phyloP scores from a whole-genome alignment of 2,329 filamentous ascomycete genomes.

The Aspergillus puulaauensis region DNA sequence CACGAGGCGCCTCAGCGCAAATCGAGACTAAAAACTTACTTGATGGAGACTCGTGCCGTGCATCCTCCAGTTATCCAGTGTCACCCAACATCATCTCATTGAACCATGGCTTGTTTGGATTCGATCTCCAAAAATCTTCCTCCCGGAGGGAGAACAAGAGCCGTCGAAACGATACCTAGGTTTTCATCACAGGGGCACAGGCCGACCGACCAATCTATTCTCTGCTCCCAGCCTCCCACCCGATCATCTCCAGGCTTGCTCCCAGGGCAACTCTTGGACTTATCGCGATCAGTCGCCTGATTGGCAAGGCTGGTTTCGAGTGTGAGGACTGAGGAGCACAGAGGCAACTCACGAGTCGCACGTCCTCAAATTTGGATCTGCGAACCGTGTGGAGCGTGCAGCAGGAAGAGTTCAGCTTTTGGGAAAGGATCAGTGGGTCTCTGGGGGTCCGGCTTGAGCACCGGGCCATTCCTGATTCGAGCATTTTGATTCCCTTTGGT shows the following conservation, averaged over 20 bases:
- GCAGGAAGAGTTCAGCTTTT: slow-evolving; percentile 6
- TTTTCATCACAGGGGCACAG: not conserved
- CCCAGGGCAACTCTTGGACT: not conserved
- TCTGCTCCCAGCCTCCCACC: not conserved
- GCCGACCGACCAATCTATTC: not conserved
- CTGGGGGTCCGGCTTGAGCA: slow-evolving; percentile 5
- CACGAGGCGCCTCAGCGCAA: not conserved
- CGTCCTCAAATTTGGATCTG: slow-evolving; percentile 27
- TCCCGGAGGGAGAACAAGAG: not conserved
- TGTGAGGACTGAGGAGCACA: not conserved
- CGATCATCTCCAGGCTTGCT: not conserved
- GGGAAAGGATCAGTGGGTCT: slow-evolving; percentile 12
- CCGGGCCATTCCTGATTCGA: slow-evolving; percentile 9
- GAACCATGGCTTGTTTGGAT: not conserved
- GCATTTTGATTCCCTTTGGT: slow-evolving; percentile 1
- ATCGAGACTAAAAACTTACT: not conserved
- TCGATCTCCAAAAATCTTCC: not conserved
- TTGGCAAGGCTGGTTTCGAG: not conserved
- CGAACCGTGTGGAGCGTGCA: slow-evolving; percentile 22
- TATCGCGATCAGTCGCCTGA: not conserved
- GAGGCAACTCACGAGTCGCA: not conserved
- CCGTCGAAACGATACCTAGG: not conserved
- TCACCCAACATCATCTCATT: not conserved
- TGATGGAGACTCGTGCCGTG: not conserved
- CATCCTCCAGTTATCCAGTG: not conserved